Percentiles rank a stretch among this genome's conserved stretches.
These are phyloP conservation scores for Quercus wislizeni DNA, from an alignment of 306 rosid genomes.

Conservation along the genomic window DNA sequence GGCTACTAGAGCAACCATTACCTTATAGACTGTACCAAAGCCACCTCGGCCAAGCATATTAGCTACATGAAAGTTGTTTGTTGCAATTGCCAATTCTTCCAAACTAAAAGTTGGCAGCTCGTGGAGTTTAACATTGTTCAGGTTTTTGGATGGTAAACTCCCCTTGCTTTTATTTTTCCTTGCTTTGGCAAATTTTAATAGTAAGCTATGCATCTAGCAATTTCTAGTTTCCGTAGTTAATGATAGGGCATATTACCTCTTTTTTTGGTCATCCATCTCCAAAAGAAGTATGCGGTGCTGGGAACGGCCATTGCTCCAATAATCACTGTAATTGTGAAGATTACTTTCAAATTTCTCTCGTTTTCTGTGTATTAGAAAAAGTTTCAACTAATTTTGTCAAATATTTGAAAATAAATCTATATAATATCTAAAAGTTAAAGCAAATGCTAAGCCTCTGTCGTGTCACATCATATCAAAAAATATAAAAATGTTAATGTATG, in stretches of 20 bases:
- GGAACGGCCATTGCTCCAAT: background rate
- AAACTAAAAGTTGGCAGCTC: background rate
- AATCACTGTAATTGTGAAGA: background rate
- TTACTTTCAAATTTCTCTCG: background rate
- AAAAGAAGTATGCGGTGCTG: background rate
- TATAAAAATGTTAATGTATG: too few relatives aligned
- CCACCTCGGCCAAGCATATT: conserved; percentile 19
- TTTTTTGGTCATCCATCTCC: background rate
- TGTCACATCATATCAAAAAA: too few relatives aligned
- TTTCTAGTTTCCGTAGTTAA: background rate
- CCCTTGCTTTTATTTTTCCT: too few relatives aligned
- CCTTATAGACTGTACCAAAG: background rate
- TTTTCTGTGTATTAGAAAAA: background rate
- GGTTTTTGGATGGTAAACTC: background rate
- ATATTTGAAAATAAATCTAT: background rate
- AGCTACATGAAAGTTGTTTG: background rate
- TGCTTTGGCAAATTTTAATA: background rate
- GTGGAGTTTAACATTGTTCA: background rate
- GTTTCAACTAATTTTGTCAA: too few relatives aligned
- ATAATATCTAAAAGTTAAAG: too few relatives aligned
- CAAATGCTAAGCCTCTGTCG: too few relatives aligned
- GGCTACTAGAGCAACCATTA: background rate
- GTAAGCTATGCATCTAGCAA: rapidly evolving
- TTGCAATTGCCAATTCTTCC: background rate
- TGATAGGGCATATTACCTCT: background rate